Percentiles rank a stretch among this genome's conserved stretches.
Evolutionary conservation across 306 rosid species (phyloP).

Genomic region (Erythrophleum fordii): DNA sequence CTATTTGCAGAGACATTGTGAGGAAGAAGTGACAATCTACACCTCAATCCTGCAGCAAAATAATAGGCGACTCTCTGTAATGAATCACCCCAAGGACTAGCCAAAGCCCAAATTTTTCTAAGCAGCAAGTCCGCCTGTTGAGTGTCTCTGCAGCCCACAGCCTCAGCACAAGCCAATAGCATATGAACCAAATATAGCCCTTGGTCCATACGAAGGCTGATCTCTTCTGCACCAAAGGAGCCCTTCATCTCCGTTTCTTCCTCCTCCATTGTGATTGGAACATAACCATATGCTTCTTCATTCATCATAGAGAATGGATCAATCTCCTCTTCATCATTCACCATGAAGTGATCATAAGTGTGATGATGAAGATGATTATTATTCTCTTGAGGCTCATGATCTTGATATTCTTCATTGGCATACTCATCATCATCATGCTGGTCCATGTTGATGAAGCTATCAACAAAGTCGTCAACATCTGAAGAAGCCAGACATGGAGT

Average conservation of each 20-base stretch:
- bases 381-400: slow-evolving; percentile 42
- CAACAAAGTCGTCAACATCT: slow-evolving; percentile 74
- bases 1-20: slow-evolving; percentile 52
- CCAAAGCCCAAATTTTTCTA: slow-evolving; percentile 55
- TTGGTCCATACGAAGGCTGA: slow-evolving; percentile 56
- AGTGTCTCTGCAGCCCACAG: slow-evolving; percentile 73
- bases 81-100: slow-evolving; percentile 68
- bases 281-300: slow-evolving; percentile 27
- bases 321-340: slow-evolving; percentile 39
- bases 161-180: slow-evolving; percentile 83
- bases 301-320: slow-evolving; percentile 38
- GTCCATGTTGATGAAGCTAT: slow-evolving; percentile 79
- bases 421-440: slow-evolving; percentile 33
- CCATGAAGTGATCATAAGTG: slow-evolving; percentile 43
- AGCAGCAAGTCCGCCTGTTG: slow-evolving; percentile 63
- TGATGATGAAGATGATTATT: slow-evolving; percentile 40
- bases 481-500: slow-evolving; percentile 64
- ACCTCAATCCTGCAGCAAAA: slow-evolving; percentile 66
- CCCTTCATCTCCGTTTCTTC: slow-evolving; percentile 46
- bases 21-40: slow-evolving; percentile 67
- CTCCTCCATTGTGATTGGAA: slow-evolving; percentile 44
- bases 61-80: slow-evolving; percentile 71
- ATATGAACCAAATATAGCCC: slow-evolving; percentile 80
- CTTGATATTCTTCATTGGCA: slow-evolving; percentile 29
- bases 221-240: slow-evolving; percentile 35